These are phyloP conservation scores for Westerdykella ornata DNA, from an alignment of 2,329 filamentous ascomycete genomes.

Conservation along the genomic window DNA sequence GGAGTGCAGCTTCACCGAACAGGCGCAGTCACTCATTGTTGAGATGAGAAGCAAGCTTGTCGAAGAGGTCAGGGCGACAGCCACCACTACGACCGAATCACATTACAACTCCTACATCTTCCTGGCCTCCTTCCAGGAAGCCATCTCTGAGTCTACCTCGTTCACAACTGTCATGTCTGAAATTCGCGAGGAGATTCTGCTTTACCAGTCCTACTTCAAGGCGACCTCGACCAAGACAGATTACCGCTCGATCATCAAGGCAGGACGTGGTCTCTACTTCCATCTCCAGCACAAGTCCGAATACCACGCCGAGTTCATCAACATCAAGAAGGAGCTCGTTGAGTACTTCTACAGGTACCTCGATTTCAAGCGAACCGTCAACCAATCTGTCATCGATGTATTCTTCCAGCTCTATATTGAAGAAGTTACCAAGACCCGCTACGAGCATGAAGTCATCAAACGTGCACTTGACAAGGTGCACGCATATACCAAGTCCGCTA, in stretches of 20 bases:
- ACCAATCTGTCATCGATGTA: slow-evolving; percentile 10
- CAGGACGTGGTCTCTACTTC: slow-evolving; percentile 19
- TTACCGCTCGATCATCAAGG: slow-evolving; percentile 25
- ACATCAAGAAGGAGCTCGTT: slow-evolving; percentile 15
- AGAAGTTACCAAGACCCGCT: slow-evolving; percentile 12
- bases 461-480: slow-evolving; percentile 12
- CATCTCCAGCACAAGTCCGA: slow-evolving; percentile 14
- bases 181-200: slow-evolving; percentile 30
- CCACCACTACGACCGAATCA: slow-evolving; percentile 8
- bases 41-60: slow-evolving; percentile 18
- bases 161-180: slow-evolving; percentile 41
- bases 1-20: slow-evolving; percentile 14
- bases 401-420: slow-evolving; percentile 20
- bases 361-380: slow-evolving; percentile 10
- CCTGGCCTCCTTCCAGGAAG: slow-evolving; percentile 41
- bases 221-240: slow-evolving; percentile 28
- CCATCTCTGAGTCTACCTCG: slow-evolving; percentile 35
- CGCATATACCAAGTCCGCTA: slow-evolving; percentile 16
- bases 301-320: slow-evolving; percentile 13
- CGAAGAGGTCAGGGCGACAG: slow-evolving; percentile 11
- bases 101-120: slow-evolving; percentile 29
- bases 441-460: slow-evolving; percentile 12
- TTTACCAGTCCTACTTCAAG: slow-evolving; percentile 25
- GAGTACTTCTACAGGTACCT: slow-evolving; percentile 19
- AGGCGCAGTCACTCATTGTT: slow-evolving; percentile 12